A percentile compares a stretch with the other conserved stretches of the same genome.
Conservation (phyloP, 345 rosid species). For the Populus tremula region DNA sequence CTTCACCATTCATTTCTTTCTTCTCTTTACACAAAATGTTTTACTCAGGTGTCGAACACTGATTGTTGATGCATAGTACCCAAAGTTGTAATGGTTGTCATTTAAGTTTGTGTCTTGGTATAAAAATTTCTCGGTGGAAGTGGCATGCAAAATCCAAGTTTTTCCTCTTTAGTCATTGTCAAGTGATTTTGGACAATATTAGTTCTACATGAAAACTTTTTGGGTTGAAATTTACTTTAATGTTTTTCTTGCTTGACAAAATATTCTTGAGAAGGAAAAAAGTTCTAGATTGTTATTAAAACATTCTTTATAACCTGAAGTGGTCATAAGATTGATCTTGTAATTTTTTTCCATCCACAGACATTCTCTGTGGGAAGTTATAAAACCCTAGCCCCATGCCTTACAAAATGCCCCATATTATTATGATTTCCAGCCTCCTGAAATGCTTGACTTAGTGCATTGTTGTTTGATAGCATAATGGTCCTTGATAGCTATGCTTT, state of each 20-base stretch:
- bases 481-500: background rate
- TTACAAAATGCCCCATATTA: background rate
- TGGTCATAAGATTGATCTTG: background rate
- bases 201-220: too few species aligned
- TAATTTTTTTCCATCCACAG: background rate
- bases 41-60: background rate
- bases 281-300: background rate
- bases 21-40: background rate
- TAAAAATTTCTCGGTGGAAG: background rate
- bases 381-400: background rate
- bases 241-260: conserved; percentile 1
- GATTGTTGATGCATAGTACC: background rate
- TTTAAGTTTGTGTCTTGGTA: too few species aligned
- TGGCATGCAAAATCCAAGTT: background rate
- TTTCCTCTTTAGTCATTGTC: background rate
- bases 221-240: background rate
- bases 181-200: background rate
- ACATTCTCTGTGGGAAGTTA: background rate
- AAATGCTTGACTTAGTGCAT: background rate
- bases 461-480: background rate
- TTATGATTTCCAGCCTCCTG: background rate
- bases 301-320: background rate
- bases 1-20: background rate
- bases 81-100: background rate
- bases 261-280: background rate